Base-by-base conservation (phyloP, 2,329 filamentous ascomycete species). In the Trichoderma simmonsii region DNA sequence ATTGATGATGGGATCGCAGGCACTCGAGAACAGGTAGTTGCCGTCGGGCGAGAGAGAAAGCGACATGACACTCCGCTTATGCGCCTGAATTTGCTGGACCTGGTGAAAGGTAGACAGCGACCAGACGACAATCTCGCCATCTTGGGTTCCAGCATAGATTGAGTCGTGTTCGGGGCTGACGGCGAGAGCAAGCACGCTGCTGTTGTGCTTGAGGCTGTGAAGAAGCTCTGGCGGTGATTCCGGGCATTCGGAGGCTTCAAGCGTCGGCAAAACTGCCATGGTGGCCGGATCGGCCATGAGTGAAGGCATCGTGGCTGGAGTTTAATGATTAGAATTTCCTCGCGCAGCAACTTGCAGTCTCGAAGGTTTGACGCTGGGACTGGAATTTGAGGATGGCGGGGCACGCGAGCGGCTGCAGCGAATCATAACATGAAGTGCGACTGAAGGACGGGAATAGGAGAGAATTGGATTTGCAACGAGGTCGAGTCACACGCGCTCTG, bases 101-200 rank as follows among this genome's bases (percentile, higher is more conserved):
- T 92, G 90, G 81, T 97, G 91, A 80, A 95, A 99, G 8, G 93
- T 97, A 75, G 92, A 91, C 59, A 99, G 87, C 4, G 92, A 94
- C 92, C 94, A 99, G 59, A 95, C 91, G 60, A 97, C 86, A 73
- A 99, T 97, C 83, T 98, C 94, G 73, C 96, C 96, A 74, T 94
- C 93, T 80, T 98, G 94, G 1, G 96, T 95, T 54, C 96, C 96
- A 21, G 95, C 95, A 81, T 94, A 99, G 69, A 99, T 92, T 79
- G 91, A 91, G 65, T 92, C 88, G 74, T 93, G 88, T 62, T 92
- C 87, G 66, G 93, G 87, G 71, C 93, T 94, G 28, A 97, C 89
- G 4, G 91, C 93, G 71, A 99, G 87, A 9, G 94, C 90, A 65
- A 99, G 89, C 62, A 97, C 92, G 3, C 92, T 94, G 80, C 90